Evolutionary conservation across 2,329 filamentous ascomycete species (phyloP), one percentile per base, ranked within the genome.

Genomic region (Colletotrichum scovillei): DNA sequence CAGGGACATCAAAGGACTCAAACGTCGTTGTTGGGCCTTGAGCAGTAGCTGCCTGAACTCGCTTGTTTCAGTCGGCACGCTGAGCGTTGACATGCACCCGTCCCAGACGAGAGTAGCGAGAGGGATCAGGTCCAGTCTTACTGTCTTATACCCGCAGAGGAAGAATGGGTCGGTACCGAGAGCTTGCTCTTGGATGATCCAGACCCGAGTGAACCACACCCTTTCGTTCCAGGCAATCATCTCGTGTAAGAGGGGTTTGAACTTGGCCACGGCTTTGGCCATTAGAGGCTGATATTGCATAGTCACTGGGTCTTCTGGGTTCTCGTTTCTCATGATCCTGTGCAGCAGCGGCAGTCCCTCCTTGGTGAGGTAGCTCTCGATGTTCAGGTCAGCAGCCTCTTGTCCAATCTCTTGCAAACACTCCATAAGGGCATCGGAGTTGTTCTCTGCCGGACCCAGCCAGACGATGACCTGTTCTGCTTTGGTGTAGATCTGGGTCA

Each of bases 401-500:
- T 74, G 52, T 3, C 80, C 82, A 14, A 82, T 55, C 22, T 67
- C 67, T 3, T 32, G n/a, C 63, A 58, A 75, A 30, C 67, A 67
- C 16, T 75, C 71, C 74, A 75, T 74, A 9, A 75, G 53, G 26
- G 69, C 63, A 14, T 75, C 68, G 3, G 74, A 74, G n/a, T 52
- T 46, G 58, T 75, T 58, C 1, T 32, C 67, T 8, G 72, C 69
- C 5, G 58, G 63, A 3, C 82, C 83, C 26, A 84, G 74, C 83
- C 83, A 84, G 52, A 84, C 80, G 32, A 83, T 69, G 8, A 83
- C 78, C 26, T 76, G 78, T 2, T 74, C 49, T 5, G 82, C 82
- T 38, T 78, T 78, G 53, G 79, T 78, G 69, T 83, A 84, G 9
- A 84, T 80, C 11, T 77, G 75, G 58, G 82, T 81, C 83, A 84